phyloP scores from a whole-genome alignment of 2,329 filamentous ascomycete genomes.

The Fusarium nisikadoi region DNA sequence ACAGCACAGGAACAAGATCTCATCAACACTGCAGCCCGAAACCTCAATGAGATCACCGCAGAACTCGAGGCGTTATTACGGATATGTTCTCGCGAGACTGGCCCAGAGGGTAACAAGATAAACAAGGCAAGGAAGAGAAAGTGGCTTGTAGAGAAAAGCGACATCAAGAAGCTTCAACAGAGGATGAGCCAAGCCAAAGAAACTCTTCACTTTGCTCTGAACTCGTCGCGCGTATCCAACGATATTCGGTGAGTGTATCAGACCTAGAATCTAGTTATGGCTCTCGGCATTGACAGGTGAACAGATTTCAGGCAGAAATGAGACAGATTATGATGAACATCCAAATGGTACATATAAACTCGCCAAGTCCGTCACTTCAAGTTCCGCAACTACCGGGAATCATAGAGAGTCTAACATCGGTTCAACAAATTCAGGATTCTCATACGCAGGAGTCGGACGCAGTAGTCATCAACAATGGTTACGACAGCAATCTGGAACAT shows the following conservation, averaged over 20 bases:
- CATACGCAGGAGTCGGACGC: too few species aligned
- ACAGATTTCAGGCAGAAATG: conserved; percentile 5
- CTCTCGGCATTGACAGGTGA: background rate
- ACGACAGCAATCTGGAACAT: rapidly evolving
- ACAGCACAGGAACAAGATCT: background rate
- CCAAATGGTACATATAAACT: background rate
- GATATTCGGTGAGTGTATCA: background rate
- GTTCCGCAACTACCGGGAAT: background rate
- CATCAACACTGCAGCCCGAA: background rate
- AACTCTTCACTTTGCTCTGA: conserved; percentile 10
- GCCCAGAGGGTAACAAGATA: background rate
- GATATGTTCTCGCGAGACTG: background rate
- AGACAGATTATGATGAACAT: background rate
- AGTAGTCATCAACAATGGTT: rapidly evolving
- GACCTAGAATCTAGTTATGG: rapidly evolving
- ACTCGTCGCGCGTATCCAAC: background rate
- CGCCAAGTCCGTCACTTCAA: too few species aligned
- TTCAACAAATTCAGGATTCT: background rate
- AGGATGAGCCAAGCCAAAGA: background rate
- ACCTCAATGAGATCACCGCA: background rate
- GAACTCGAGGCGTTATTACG: conserved; percentile 7
- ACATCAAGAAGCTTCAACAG: conserved; percentile 15
- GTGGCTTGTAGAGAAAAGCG: conserved; percentile 11
- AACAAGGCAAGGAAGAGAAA: conserved; percentile 8
- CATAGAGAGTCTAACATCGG: too few species aligned